Evolutionary conservation across 306 rosid genomes (phyloP), one percentile per base, ranked within the genome.

Genomic region (Cucurbita maxima): DNA sequence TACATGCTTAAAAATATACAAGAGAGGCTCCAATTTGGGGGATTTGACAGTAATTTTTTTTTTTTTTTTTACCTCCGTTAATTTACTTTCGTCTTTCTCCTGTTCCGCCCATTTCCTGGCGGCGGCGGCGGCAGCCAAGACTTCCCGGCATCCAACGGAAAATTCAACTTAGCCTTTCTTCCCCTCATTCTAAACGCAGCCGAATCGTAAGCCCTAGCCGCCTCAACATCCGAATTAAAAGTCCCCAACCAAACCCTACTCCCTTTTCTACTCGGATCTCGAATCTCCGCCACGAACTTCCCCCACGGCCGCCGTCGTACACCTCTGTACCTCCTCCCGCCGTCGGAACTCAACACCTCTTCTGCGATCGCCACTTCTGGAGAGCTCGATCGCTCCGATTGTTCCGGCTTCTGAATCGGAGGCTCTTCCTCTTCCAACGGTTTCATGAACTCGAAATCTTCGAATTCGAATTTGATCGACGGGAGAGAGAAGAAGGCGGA

Each of bases 291-390:
- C 0, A 94, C 96, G 45, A 79, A 92, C 80, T 87, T 92, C 0
- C 97, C 96, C 97, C 97, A 87, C 52, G 92, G 90, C 76, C 96
- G 80, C 56, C 87, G 83, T 62, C 97, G 82, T 22, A 91, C 96
- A 10, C 97, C 97, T 76, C 96, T 78, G 56, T 87, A 89, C 70
- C 75, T 89, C 84, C 79, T 83, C 16, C 14, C 73, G 18, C 18
- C 72, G 11, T 40, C 69, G 5, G 53, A n/a, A 16, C 69, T 16
- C 19, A 18, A 40, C 2, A 9, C 62, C 15, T 57, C 62, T 5
- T 57, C 52, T 6, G 15, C 52, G 5, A 11, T 15, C 1, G 50
- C 10, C 25, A 47, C 41, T 19, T 37, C 69, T 12, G 69, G 20
- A 11, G 50, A 62, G 45, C 48, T 62, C 7, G 48, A 61, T 16